These are phyloP conservation scores for Scutellaria minor DNA, from an alignment of 257 asterid genomes.

Conservation along the genomic window DNA sequence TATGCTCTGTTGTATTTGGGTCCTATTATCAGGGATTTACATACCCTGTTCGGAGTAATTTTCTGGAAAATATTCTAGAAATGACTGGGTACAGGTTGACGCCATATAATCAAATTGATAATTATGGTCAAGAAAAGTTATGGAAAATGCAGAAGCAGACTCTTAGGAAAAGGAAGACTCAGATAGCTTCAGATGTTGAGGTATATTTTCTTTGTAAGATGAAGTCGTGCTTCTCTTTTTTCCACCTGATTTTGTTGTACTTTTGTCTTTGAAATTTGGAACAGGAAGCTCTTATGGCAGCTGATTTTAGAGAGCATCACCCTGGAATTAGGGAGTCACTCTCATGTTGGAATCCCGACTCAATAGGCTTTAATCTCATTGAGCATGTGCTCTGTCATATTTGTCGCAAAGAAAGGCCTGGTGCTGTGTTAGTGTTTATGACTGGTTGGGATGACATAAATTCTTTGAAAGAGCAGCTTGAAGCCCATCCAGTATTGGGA, in stretches of 20 bases:
- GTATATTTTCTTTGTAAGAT: slow-evolving; percentile 44
- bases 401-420: slow-evolving; percentile 83
- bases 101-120: slow-evolving; percentile 82
- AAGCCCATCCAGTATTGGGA: slow-evolving; percentile 84
- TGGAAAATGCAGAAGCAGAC: slow-evolving; percentile 96
- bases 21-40: slow-evolving; percentile 76
- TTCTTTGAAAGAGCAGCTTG: slow-evolving; percentile 88
- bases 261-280: slow-evolving; percentile 39
- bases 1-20: slow-evolving; percentile 20
- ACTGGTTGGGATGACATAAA: slow-evolving; percentile 99
- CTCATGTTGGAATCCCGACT: slow-evolving; percentile 96
- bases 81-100: slow-evolving; percentile 76
- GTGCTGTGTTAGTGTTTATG: slow-evolving; percentile 94
- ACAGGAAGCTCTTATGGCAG: slow-evolving; percentile 80
- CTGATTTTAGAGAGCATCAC: slow-evolving; percentile 65
- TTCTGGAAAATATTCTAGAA: slow-evolving; percentile 83
- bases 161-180: slow-evolving; percentile 78
- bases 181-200: slow-evolving; percentile 93
- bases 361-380: slow-evolving; percentile 94
- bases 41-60: slow-evolving; percentile 77
- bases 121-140: slow-evolving; percentile 92
- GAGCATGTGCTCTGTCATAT: slow-evolving; percentile 85
- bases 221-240: slow-evolving; percentile 15
- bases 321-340: slow-evolving; percentile 66
- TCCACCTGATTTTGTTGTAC: background rate